Percentiles rank a stretch among this genome's conserved stretches.
These are phyloP conservation scores for Rauvolfia tetraphylla DNA, from an alignment of 257 asterid genomes.

Conservation along the genomic window DNA sequence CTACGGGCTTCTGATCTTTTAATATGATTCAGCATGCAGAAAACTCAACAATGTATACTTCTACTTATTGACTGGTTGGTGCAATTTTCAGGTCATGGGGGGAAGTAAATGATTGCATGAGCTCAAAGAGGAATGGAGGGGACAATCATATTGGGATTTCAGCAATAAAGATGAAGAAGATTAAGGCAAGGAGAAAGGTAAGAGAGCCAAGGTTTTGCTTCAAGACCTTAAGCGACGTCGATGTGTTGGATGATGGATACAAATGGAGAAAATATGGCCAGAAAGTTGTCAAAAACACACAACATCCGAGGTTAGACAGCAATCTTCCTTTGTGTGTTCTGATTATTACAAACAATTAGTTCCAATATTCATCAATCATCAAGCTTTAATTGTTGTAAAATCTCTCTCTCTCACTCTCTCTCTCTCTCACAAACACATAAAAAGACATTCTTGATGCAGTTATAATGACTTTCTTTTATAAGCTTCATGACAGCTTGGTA, in stretches of 20 bases:
- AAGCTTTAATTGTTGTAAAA: not conserved
- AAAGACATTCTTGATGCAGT: not conserved
- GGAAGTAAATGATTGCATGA: conserved; percentile 53
- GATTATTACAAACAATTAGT: not conserved
- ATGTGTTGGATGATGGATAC: conserved; percentile 92
- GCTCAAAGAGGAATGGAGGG: conserved; percentile 43
- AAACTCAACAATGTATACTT: not conserved
- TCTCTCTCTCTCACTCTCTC: no score
- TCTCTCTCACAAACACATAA: not conserved
- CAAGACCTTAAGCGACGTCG: conserved; percentile 93
- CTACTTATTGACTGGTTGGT: not conserved
- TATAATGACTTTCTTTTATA: conserved; percentile 9
- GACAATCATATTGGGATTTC: conserved; percentile 51
- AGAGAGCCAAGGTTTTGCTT: conserved; percentile 96
- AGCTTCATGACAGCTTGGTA: not conserved
- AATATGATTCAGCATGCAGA: conserved; percentile 1
- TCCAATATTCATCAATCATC: not conserved
- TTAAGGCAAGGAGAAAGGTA: conserved; percentile 61
- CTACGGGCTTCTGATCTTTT: no score
- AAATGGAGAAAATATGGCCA: conserved; percentile 99
- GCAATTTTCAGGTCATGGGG: conserved; percentile 59
- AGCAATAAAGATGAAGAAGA: conserved; percentile 73
- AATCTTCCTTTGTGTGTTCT: not conserved
- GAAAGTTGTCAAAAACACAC: conserved; percentile 92
- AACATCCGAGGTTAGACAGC: conserved; percentile 71